A percentile compares a stretch with the other conserved stretches of the same genome.
Evolutionary conservation across 2,329 filamentous ascomycete genomes (phyloP).

Genomic region (Paecilomyces fulvus): DNA sequence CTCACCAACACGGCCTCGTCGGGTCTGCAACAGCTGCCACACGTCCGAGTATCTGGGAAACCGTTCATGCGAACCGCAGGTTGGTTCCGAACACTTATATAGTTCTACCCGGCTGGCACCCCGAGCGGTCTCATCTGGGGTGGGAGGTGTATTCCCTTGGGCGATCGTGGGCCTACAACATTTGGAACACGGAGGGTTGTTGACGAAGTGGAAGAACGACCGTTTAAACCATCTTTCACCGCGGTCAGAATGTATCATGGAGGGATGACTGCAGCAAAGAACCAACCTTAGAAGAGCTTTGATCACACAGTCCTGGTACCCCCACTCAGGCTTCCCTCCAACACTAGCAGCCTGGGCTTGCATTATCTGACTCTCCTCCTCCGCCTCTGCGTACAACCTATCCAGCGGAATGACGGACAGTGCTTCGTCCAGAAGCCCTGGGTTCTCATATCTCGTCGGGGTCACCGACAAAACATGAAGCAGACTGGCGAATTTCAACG

Average conservation of each 20-base stretch:
- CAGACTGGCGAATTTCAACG: constrained; percentile 70
- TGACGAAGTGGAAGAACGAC: constrained; percentile 92
- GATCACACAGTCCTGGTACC: constrained; percentile 95
- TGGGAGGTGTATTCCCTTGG: constrained; percentile 73
- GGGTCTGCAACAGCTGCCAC: constrained; percentile 80
- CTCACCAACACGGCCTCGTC: constrained; percentile 80
- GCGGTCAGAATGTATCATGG: constrained; percentile 8
- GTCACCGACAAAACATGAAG: constrained; percentile 79
- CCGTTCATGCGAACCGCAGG: constrained; percentile 72
- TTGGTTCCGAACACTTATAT: constrained; percentile 71
- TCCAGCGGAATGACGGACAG: constrained; percentile 79
- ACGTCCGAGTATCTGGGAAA: constrained; percentile 95
- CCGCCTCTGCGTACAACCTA: constrained; percentile 84
- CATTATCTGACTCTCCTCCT: constrained; percentile 84
- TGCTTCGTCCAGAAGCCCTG: constrained; percentile 85
- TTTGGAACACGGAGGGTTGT: constrained; percentile 78
- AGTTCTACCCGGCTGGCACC: constrained; percentile 82
- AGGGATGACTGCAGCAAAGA: constrained; percentile 7
- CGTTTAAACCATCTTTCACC: constrained; percentile 78
- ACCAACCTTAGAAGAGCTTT: constrained; percentile 72
- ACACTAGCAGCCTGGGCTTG: constrained; percentile 82
- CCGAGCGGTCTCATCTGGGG: constrained; percentile 79
- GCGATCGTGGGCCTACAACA: constrained; percentile 78
- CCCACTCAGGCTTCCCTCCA: constrained; percentile 81
- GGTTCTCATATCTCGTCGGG: constrained; percentile 92